phyloP scores from a whole-genome alignment of 352 stramenopile genomes.

The Phytophthora vignae region DNA sequence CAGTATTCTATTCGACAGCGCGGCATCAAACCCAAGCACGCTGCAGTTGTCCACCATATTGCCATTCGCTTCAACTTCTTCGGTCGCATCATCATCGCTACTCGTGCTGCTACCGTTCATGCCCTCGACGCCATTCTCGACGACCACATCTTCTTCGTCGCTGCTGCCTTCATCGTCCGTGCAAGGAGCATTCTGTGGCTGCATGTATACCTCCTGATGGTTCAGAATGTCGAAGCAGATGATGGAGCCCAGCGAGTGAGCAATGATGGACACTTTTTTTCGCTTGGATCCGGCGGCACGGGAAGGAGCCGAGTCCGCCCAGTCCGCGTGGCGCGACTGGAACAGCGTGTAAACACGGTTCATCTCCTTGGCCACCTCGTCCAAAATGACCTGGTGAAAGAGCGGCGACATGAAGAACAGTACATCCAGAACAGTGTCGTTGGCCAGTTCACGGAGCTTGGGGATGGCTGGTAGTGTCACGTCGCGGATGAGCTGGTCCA shows the following conservation, averaged over 20 bases:
- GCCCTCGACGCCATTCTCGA: conserved; percentile 27
- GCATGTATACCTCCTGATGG: conserved; percentile 62
- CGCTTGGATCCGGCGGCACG: conserved; percentile 26
- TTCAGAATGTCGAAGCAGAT: conserved; percentile 94
- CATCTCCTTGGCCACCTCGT: conserved; percentile 93
- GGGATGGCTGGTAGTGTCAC: conserved; percentile 90
- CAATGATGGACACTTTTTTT: conserved; percentile 89
- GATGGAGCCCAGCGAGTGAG: conserved; percentile 91
- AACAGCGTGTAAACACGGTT: conserved; percentile 90
- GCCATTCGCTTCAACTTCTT: conserved; percentile 3
- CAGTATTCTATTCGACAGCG: conserved; percentile 33
- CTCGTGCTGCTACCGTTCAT: conserved; percentile 27
- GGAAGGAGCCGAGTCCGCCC: conserved; percentile 34
- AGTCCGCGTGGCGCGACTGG: conserved; percentile 64
- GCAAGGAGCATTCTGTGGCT: conserved; percentile 37
- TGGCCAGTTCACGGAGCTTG: conserved; percentile 92
- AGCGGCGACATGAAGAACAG: conserved; percentile 94
- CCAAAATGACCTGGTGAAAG: conserved; percentile 93
- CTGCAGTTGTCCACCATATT: conserved; percentile 23
- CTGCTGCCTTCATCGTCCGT: conserved; percentile 48
- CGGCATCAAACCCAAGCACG: conserved; percentile 45
- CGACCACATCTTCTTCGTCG: conserved; percentile 41
- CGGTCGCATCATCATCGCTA: conserved; percentile 19
- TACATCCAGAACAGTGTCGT: conserved; percentile 93
- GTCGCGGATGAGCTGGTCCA: conserved; percentile 75